phyloP scores from a whole-genome alignment of 2,329 filamentous ascomycete species.

The Macrophomina tecta region DNA sequence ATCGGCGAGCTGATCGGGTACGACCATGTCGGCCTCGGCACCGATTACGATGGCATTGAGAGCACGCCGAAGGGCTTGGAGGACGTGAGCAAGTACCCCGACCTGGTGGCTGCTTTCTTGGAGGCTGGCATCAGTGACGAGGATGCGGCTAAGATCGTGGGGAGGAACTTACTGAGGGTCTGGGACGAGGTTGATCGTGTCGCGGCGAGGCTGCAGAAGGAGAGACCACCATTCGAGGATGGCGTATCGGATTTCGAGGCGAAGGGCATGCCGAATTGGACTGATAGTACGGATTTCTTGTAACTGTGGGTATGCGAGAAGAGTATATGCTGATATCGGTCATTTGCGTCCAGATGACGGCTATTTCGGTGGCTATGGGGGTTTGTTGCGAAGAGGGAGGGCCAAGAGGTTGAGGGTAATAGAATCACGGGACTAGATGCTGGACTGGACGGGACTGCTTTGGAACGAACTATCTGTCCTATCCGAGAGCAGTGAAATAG shows the following conservation, averaged over 20 bases:
- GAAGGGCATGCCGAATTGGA: background rate
- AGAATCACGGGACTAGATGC: background rate
- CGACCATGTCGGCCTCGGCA: constrained; percentile 85
- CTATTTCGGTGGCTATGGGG: background rate
- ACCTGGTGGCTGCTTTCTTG: constrained; percentile 77
- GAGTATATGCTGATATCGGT: background rate
- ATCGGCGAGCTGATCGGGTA: constrained; percentile 85
- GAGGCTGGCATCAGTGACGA: constrained; percentile 73
- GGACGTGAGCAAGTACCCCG: constrained; percentile 83
- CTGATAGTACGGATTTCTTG: background rate
- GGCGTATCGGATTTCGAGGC: constrained; percentile 39
- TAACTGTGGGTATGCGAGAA: background rate
- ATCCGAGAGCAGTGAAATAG: too few species aligned
- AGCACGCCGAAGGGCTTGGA: constrained; percentile 75
- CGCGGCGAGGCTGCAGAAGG: constrained; percentile 67
- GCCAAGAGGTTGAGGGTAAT: background rate
- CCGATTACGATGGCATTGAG: constrained; percentile 83
- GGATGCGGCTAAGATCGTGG: constrained; percentile 76
- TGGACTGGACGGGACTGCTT: background rate
- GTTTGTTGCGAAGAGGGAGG: background rate
- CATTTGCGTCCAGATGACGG: background rate
- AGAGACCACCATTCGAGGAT: constrained; percentile 52
- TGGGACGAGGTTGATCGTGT: constrained; percentile 81
- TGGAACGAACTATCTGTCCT: background rate
- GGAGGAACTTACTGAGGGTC: constrained; percentile 81